Evolutionary conservation across 305 asterid genomes (phyloP), one percentile per base, ranked within the genome.

Genomic region (Fraxinus nigra): DNA sequence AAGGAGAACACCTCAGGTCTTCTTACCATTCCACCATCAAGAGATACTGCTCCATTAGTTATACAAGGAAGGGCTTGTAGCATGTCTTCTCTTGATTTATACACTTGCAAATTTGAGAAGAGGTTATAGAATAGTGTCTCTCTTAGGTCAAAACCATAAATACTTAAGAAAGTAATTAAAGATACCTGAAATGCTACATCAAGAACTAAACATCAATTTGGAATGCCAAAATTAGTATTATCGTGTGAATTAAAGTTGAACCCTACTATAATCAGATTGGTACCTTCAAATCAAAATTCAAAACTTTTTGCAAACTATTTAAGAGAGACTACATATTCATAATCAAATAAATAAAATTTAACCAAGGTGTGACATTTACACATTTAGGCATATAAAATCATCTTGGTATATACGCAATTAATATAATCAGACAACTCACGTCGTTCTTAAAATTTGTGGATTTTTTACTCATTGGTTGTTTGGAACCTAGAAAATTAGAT

Each of bases 11-110:
- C 43, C 76, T 92, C 92, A 33, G 83, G 48, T 69, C 88, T 83
- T 87, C 85, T 86, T 28, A 93, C 86, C 65, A 92, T 76, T 79
- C 98, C 99, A 84, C 97, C 97, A 46, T 95, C 98, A 75, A 95
- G 89, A 81, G 99, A 92, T 84, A 93, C 78, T 76, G 96, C 98
- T 78, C 95, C 97, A 82, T 82, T 75, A 72, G 80, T 59, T 82
- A 91, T 86, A 70, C 72, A 77, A 61, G 94, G 81, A 56, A 70
- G 86, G 73, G 95, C 95, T 76, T 87, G 86, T 35, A 89, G 30
- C 97, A 95, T 95, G 63, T 92, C 95, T 81, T 85, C 90, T 84
- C 92, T 89, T 51, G 97, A 82, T 82, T 69, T 88, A 86, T 93
- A 95, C 77, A 95, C 94, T 92, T 95, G 98, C 88, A 92, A 78